Percentiles rank a stretch among this genome's conserved stretches.
Evolutionary conservation across 441 rosid species (phyloP).

Genomic region (Gossypium schwendimanii): DNA sequence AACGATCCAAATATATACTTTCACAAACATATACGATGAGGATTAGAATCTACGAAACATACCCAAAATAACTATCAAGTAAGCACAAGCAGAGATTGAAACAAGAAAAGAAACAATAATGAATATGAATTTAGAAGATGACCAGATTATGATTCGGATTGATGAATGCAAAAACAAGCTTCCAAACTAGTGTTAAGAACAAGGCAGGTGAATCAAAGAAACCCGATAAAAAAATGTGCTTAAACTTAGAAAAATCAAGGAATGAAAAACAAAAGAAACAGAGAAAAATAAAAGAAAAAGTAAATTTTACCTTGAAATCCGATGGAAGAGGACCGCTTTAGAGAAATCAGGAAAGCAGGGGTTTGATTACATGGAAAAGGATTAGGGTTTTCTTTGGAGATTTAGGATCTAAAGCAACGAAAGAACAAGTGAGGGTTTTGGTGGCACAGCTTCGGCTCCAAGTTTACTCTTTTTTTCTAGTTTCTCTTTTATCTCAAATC

Average conservation of each 20-base stretch:
- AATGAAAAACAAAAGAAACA: background rate
- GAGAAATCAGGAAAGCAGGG: background rate
- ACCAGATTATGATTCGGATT: background rate
- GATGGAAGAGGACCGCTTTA: slow-evolving; percentile 7
- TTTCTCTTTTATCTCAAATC: background rate
- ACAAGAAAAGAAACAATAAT: background rate
- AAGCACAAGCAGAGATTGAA: slow-evolving; percentile 3
- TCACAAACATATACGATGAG: background rate
- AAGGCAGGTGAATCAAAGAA: background rate
- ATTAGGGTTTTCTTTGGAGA: background rate
- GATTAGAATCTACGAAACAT: background rate
- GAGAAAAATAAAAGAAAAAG: background rate
- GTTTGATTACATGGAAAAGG: slow-evolving; percentile 10
- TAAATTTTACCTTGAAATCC: slow-evolving; percentile 19
- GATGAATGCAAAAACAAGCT: background rate
- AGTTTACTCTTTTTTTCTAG: background rate
- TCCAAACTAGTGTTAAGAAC: background rate
- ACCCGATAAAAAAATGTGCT: background rate
- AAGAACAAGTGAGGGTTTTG: background rate
- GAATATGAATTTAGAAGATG: background rate
- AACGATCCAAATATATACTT: background rate
- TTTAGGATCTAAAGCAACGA: slow-evolving; percentile 2
- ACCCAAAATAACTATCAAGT: background rate
- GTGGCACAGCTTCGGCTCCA: background rate
- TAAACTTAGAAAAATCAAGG: background rate